Base-by-base conservation (phyloP, 148 eudicot species). In the Silene uniflora region DNA sequence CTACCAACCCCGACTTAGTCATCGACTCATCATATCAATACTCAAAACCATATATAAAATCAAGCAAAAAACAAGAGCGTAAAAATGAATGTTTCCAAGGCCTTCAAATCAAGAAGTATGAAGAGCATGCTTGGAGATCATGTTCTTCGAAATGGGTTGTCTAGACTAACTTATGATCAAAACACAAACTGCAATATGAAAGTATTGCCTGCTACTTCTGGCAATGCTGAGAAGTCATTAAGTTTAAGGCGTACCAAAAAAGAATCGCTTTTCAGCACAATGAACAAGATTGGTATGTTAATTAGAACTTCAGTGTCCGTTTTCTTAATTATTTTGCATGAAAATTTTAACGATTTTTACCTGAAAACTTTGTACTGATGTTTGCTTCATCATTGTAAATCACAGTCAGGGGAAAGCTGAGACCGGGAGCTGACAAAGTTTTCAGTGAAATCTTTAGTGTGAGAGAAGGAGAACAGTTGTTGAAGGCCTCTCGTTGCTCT, bases 351-450 rank as follows among this genome's bases (percentile, higher is more conserved):
- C 3, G 32, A 29, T 1, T 29, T 29, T 29, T 29, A 29, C 32
- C 32, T 10, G 52, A 46, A 6, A 46, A 46, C 32, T 46, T 46
- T 46, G 52, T 46, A 46, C 10, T 46, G 21, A 42, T 11, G n/a
- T 49, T 19, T 49, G 35, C 24, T 16, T 4, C n/a, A 16, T 62
- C 10, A 16, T 44, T 19, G 49, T 25, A 19, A 13, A n/a, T 58
- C 13, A 10, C 76, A 78, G 77, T 79, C 39, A 61, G 19, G 69
- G 69, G 74, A 79, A 79, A 79, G 32, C 74, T 79, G 55, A 74
- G 55, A 52, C 44, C 67, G 67, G 81, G 81, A 67, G 73, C 69
- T 8, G 74, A 73, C 0, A 74, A 69, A 19, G 70, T 69, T 39
- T 79, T 79, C 68, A 73, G 73, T n/a, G 8, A 25, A 74, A 73